phyloP scores from a whole-genome alignment of 306 rosid species.

The Fragaria iinumae region DNA sequence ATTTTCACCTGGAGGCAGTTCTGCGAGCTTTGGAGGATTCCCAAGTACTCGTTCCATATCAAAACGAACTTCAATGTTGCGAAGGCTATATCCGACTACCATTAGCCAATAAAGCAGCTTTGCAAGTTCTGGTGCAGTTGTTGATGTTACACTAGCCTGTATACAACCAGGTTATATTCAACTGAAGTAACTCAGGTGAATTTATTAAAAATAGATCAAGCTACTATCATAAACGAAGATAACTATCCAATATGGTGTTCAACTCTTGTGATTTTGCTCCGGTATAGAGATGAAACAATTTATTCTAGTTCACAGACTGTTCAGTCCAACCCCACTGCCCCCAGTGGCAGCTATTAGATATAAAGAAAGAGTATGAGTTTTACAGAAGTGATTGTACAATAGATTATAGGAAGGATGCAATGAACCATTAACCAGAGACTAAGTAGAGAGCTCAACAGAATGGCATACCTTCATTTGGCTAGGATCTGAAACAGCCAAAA shows the following conservation, averaged over 20 bases:
- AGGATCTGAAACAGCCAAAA: slow-evolving; percentile 88
- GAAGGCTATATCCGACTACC: slow-evolving; percentile 95
- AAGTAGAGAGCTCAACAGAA: not conserved
- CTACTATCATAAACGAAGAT: not conserved
- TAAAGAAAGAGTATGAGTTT: not conserved
- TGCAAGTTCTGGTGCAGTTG: slow-evolving; percentile 80
- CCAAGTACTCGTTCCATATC: slow-evolving; percentile 98
- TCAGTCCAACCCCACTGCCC: not conserved
- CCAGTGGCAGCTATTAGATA: not conserved
- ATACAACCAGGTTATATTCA: slow-evolving; percentile 6
- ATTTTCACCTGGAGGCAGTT: slow-evolving; percentile 90
- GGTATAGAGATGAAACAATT: not conserved
- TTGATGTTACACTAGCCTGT: slow-evolving; percentile 73
- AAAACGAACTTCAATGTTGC: slow-evolving; percentile 91
- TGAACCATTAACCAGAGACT: not conserved
- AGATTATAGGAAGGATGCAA: not conserved
- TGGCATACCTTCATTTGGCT: slow-evolving; percentile 76
- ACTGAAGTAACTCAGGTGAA: not conserved
- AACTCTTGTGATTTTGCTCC: not conserved
- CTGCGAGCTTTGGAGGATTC: slow-evolving; percentile 75
- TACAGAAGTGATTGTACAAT: not conserved
- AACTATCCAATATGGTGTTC: not conserved
- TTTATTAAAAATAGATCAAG: not conserved
- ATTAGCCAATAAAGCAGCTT: slow-evolving; percentile 91
- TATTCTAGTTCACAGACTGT: not conserved